Evolutionary conservation across 768 basidiomycete genomes (phyloP), one percentile per base, ranked within the genome.

Genomic region (Glaciozyma antarctica): DNA sequence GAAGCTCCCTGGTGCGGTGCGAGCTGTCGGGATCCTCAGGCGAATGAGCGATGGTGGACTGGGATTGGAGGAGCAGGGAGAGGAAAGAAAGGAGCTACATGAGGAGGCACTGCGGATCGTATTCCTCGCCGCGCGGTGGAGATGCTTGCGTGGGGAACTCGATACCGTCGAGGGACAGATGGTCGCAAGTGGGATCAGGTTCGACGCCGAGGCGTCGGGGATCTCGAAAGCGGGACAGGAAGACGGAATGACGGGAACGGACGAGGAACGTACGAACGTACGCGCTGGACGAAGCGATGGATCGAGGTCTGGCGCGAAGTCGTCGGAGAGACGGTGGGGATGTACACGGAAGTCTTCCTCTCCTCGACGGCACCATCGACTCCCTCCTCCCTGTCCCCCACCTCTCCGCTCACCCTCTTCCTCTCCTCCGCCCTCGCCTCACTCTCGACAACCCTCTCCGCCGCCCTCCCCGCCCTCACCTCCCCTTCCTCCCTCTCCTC

Each of bases 401-500:
- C 60, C 79, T 63, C 78, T 5, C 80, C 88, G 26, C 79, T 90
- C 45, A 81, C 84, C 7, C 81, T 85, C 19, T 88, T 88, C 73
- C 80, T 84, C 3, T 57, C 66, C 79, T 84, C 64, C 76, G 75
- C 57, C 65, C 76, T 62, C 72, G 73, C 51, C 45, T 69, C 48
- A 65, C 74, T 51, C 73, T 77, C 34, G 55, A 71, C 21, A 52
- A 70, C 85, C 9, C 79, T 95, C 49, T 75, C 79, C 6, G 81
- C 84, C 57, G 48, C 66, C 15, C 81, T 95, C 21, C 82, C 85
- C 0, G 65, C 67, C 15, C 73, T 81, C 44, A 82, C 80, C 47
- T 76, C 79, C 49, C 63, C 78, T 0, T 75, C 87, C 24, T 78
- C 88, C 28, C 81, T 94, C 69, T 82, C 90, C 26, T 85, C 93